A percentile compares a stretch with the other conserved stretches of the same genome.
Evolutionary conservation across 169 alveolate species (phyloP).

Genomic region (Plasmodium yoelii): DNA sequence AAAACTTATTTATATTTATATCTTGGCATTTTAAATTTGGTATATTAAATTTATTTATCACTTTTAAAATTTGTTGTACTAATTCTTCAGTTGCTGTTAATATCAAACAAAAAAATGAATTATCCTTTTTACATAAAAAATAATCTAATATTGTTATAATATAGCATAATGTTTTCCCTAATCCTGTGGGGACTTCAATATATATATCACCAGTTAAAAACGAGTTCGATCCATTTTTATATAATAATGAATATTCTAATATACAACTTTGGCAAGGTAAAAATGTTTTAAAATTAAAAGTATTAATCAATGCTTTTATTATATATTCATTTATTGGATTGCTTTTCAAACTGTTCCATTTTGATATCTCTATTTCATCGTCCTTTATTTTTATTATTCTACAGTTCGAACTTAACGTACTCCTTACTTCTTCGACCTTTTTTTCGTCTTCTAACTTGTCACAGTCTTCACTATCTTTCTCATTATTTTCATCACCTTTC

Average conservation of each 20-base stretch:
- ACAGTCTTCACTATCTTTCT: slow-evolving; percentile 14
- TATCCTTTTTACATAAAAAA: slow-evolving; percentile 61
- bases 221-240: slow-evolving; percentile 65
- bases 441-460: slow-evolving; percentile 4
- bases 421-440: slow-evolving; percentile 36
- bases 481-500: slow-evolving; percentile 7
- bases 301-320: slow-evolving; percentile 36
- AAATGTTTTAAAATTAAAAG: slow-evolving; percentile 38
- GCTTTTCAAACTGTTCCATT: slow-evolving; percentile 48
- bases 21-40: slow-evolving; percentile 13
- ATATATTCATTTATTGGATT: slow-evolving; percentile 47
- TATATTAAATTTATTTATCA: slow-evolving; percentile 85
- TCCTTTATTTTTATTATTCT: slow-evolving; percentile 65
- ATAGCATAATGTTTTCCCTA: slow-evolving; percentile 82
- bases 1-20: slow-evolving; percentile 37
- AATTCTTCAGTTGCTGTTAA: slow-evolving; percentile 95
- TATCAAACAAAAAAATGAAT: slow-evolving; percentile 83
- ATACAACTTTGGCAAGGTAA: slow-evolving; percentile 60
- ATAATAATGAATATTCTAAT: slow-evolving; percentile 39
- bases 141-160: slow-evolving; percentile 77
- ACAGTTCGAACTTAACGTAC: slow-evolving; percentile 41
- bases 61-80: slow-evolving; percentile 90
- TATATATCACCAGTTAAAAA: slow-evolving; percentile 77
- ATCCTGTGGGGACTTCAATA: slow-evolving; percentile 82
- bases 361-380: slow-evolving; percentile 39